Base-by-base conservation (phyloP, 2,329 filamentous ascomycete genomes). In the Akanthomyces lecanii region DNA sequence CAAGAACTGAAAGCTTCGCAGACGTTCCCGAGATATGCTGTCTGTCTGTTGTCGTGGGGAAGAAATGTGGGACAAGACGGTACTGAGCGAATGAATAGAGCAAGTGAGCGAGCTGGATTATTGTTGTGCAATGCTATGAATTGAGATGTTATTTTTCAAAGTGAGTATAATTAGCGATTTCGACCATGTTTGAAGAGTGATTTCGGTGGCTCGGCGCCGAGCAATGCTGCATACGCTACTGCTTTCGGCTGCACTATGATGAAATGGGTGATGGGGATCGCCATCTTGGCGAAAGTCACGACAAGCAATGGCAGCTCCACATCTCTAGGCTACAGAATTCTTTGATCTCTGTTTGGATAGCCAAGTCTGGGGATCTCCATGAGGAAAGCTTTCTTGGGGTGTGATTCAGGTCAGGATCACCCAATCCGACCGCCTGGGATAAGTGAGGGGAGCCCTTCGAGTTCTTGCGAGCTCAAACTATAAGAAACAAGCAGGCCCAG, bases 271-370 rank as follows among this genome's bases (percentile, higher is more conserved):
- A 55, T 36, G 36, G 54, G 40, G 54, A 57, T 47, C 54, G 23
- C 25, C 25, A 10, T 14, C 54, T 57, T 57, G 54, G 38, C 54
- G 25, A 16, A n/a, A 11, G 11, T 7, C 28, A 40, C n/a, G 21
- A 33, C 54, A 30, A 30, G 38, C 2, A 45, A 14, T 14, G 2
- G 2, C 23, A 45, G 40, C 45, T 57, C 54, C 40, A 57, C 23
- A 42, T n/a, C 25, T 57, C 16, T 45, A 57, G 54, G 54, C 54
- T 45, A 12, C 54, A 21, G 30, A 23, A 57, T 57, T 47, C 14
- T 57, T 25, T 57, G 40, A n/a, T 16, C 5, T 28, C 25, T 47
- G 54, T 57, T 57, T 47, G 54, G 23, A 45, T 44, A 36, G 50
- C 50, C 50, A 52, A 51, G 28, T 52, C 16, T 52, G 50, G 12